Evolutionary conservation across 1,284 basidiomycete species (phyloP).

Genomic region (Takashimella koratensis): DNA sequence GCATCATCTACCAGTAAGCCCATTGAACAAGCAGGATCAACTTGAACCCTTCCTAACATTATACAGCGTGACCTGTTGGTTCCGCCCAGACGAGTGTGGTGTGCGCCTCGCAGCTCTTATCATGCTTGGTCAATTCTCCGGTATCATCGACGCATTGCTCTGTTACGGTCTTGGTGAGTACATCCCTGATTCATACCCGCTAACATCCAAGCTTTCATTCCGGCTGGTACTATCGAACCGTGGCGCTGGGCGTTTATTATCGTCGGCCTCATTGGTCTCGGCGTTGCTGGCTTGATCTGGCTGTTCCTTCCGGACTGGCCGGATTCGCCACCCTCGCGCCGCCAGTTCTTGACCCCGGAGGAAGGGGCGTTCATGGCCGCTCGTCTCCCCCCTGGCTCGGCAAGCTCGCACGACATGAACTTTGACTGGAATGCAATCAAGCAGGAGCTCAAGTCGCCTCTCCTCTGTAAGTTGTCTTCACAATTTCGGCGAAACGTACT

Average conservation of each 20-base stretch:
- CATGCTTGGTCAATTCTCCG: constrained; percentile 19
- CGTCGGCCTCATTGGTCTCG: constrained; percentile 14
- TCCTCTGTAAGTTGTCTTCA: constrained; percentile 10
- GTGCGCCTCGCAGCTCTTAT: background rate
- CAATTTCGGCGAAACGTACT: no score
- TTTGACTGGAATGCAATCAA: constrained; percentile 16
- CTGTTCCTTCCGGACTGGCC: constrained; percentile 12
- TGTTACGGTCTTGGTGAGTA: constrained; percentile 22
- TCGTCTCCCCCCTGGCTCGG: constrained; percentile 20
- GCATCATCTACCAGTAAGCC: background rate
- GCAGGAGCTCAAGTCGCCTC: constrained; percentile 11
- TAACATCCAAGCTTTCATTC: constrained; percentile 11
- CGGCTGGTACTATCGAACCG: constrained; percentile 7
- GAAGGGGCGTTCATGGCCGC: constrained; percentile 21
- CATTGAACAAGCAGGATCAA: no score
- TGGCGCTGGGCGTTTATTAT: constrained; percentile 24
- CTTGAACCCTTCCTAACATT: no score
- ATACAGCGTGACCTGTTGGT: background rate
- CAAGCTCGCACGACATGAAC: constrained; percentile 12
- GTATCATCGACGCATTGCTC: constrained; percentile 22
- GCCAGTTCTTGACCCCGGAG: constrained; percentile 18
- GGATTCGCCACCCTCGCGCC: constrained; percentile 14
- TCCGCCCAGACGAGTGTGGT: background rate
- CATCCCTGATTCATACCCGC: background rate
- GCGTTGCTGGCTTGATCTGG: constrained; percentile 5